Evolutionary conservation across 257 asterid genomes (phyloP).

Genomic region (Solanum corneliomulleri): DNA sequence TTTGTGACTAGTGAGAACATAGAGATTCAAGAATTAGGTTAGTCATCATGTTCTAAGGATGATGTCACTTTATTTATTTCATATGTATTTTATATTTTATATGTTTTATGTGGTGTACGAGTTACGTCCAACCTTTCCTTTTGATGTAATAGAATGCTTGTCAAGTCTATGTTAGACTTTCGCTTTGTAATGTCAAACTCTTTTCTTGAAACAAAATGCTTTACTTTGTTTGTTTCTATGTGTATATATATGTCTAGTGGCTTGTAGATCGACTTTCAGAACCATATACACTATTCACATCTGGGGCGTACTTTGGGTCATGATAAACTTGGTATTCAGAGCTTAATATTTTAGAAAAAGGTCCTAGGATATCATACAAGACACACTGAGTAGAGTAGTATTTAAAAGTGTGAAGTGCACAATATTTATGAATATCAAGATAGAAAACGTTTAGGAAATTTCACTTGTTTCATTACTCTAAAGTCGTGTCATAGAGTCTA

Average conservation of each 20-base stretch:
- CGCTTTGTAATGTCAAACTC: neutral
- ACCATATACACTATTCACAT: neutral
- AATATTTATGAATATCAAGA: neutral
- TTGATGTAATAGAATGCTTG: neutral
- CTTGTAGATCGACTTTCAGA: neutral
- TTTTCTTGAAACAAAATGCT: neutral
- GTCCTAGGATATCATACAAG: neutral
- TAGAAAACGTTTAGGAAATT: neutral
- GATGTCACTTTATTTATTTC: neutral
- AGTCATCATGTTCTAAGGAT: neutral
- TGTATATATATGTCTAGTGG: neutral
- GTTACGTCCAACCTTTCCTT: neutral
- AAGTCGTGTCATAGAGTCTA: neutral
- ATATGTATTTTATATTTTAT: neutral
- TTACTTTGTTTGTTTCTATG: neutral
- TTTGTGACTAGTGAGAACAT: neutral
- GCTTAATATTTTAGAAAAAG: neutral
- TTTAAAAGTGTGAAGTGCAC: neutral
- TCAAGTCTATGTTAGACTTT: neutral
- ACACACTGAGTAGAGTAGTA: no score
- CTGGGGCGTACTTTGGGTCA: neutral
- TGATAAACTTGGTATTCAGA: neutral
- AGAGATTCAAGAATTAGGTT: no score
- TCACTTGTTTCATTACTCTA: neutral
- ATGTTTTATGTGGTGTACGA: neutral